Evolutionary conservation across 108 stramenopile genomes (phyloP).

Genomic region (Cylindrotheca closterium): DNA sequence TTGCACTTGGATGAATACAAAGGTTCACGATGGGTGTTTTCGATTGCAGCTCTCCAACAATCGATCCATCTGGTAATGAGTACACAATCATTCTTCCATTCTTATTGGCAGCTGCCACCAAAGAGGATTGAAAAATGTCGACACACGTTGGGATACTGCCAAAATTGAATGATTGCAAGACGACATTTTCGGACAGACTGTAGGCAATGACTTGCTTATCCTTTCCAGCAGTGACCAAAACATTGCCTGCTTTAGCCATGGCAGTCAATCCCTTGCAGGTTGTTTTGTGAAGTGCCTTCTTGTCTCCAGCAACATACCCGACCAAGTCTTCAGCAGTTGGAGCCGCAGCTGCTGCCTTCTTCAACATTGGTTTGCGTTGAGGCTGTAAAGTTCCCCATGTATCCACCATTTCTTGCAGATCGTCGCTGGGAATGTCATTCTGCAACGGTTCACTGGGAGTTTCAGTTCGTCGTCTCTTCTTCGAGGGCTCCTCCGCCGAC

Average conservation of each 20-base stretch:
- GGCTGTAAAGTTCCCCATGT: constrained; percentile 54
- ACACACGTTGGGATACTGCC: constrained; percentile 17
- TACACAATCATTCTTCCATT: constrained; percentile 21
- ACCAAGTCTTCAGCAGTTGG: constrained; percentile 41
- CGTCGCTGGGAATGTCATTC: constrained; percentile 47
- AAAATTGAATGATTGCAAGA: constrained; percentile 40
- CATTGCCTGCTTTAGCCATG: constrained; percentile 10
- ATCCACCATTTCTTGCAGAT: constrained; percentile 44
- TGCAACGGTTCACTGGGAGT: constrained; percentile 5
- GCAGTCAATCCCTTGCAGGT: constrained; percentile 43
- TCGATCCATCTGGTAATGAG: constrained; percentile 23
- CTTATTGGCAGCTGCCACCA: constrained; percentile 25
- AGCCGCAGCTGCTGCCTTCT: constrained; percentile 27
- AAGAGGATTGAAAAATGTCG: constrained; percentile 19
- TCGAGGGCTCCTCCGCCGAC: constrained; percentile 14
- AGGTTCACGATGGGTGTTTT: constrained; percentile 24
- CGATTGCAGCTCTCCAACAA: constrained; percentile 3
- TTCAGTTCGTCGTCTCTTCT: constrained; percentile 28
- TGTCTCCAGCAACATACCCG: constrained; percentile 8
- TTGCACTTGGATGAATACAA: constrained; percentile 49
- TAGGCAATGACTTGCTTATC: constrained; percentile 77
- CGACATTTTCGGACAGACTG: constrained; percentile 37
- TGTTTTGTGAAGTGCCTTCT: constrained; percentile 56
- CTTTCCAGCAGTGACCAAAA: constrained; percentile 62
- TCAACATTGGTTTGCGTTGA: constrained; percentile 45